Evolutionary conservation across 192 early-diverging fungal genomes (phyloP).

Genomic region (Podila verticillata): DNA sequence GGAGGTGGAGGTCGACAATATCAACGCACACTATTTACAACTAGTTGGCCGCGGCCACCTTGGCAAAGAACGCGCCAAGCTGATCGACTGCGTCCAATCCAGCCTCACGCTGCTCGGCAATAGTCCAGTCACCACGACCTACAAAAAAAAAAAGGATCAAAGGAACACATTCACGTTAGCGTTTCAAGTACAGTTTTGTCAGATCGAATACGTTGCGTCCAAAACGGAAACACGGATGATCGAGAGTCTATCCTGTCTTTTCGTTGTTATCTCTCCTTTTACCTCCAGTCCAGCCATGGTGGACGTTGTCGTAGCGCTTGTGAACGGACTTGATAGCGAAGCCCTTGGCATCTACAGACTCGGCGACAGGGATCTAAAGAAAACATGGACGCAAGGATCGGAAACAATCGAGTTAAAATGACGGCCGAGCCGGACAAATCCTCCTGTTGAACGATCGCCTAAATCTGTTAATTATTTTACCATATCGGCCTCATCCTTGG

Average conservation of each 20-base stretch:
- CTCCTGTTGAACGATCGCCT: not conserved
- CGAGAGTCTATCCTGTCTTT: not conserved
- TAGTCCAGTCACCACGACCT: constrained; percentile 38
- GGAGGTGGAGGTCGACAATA: too few species aligned
- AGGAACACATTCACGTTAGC: not conserved
- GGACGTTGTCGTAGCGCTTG: constrained; percentile 34
- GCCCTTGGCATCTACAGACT: constrained; percentile 14
- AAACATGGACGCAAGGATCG: not conserved
- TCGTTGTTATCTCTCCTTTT: not conserved
- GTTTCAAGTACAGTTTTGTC: not conserved
- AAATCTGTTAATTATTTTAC: constrained; percentile 25
- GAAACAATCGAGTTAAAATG: not conserved
- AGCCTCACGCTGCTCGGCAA: constrained; percentile 21
- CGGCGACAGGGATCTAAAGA: constrained; percentile 19
- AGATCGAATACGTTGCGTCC: not conserved
- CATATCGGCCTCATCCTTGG: constrained; percentile 72
- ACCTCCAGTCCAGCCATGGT: constrained; percentile 49
- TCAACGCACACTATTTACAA: not conserved
- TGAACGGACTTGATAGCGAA: constrained; percentile 29
- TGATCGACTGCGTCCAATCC: constrained; percentile 29
- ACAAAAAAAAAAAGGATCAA: not conserved
- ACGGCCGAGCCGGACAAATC: not conserved
- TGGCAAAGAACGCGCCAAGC: constrained; percentile 36
- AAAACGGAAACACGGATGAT: constrained; percentile 5
- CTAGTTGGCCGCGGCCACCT: constrained; percentile 19